phyloP scores from a whole-genome alignment of 2,329 filamentous ascomycete genomes.

The Ascochyta pisi region DNA sequence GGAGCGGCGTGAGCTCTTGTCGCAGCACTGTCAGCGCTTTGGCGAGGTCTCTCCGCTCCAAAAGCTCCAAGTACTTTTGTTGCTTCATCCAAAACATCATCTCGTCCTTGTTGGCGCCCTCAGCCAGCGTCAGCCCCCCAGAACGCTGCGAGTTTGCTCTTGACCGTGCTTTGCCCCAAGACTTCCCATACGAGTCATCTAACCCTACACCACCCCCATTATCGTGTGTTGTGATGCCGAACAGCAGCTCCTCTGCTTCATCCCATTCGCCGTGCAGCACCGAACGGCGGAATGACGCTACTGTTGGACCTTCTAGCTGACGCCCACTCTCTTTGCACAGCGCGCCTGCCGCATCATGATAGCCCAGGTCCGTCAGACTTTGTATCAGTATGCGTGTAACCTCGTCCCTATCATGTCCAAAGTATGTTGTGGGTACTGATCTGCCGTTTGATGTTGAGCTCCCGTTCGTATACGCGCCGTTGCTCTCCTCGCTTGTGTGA shows the following conservation, averaged over 20 bases:
- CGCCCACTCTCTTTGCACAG: constrained; percentile 84
- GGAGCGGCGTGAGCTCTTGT: constrained; percentile 84
- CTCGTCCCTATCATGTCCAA: constrained; percentile 89
- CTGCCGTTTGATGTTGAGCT: constrained; percentile 41
- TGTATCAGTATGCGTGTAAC: constrained; percentile 93
- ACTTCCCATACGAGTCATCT: constrained; percentile 42
- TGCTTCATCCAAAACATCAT: constrained; percentile 90
- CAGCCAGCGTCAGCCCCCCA: constrained; percentile 72
- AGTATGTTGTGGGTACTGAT: constrained; percentile 63
- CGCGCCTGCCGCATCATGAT: constrained; percentile 75
- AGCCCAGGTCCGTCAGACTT: constrained; percentile 86
- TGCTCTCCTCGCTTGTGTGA: constrained; percentile 49
- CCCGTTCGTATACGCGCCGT: constrained; percentile 55
- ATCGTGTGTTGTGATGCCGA: constrained; percentile 59
- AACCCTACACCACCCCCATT: constrained; percentile 53
- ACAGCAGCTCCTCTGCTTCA: constrained; percentile 82
- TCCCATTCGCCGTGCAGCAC: constrained; percentile 82
- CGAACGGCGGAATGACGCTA: constrained; percentile 83
- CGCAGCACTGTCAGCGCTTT: constrained; percentile 83
- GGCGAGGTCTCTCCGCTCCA: constrained; percentile 77
- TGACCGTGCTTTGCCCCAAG: constrained; percentile 40
- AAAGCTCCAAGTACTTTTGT: constrained; percentile 91
- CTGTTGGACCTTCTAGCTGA: constrained; percentile 83
- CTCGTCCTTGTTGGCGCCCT: constrained; percentile 75
- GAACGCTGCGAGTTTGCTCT: constrained; percentile 45